Conservation (phyloP, 2,329 filamentous ascomycete genomes). For the Penicillium sp. region DNA sequence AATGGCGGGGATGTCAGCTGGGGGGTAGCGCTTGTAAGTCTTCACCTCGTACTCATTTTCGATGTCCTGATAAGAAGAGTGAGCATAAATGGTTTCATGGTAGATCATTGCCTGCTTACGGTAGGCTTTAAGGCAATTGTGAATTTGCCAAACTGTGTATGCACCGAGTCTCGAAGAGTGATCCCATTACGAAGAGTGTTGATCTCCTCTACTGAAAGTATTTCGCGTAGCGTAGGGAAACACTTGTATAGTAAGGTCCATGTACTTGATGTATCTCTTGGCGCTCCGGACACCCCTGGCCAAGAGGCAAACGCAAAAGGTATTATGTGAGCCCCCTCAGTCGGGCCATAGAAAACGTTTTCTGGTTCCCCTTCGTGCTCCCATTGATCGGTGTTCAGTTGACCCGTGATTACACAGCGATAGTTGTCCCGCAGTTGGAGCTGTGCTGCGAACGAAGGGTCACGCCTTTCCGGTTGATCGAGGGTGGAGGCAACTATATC, state of each 20-base stretch:
- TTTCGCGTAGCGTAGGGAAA: not conserved
- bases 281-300: not conserved
- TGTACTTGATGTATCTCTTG: not conserved
- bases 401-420: constrained; percentile 1
- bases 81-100: not conserved
- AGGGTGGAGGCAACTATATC: not conserved
- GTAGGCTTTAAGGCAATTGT: not conserved
- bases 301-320: not conserved
- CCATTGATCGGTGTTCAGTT: not conserved
- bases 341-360: not conserved
- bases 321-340: not conserved
- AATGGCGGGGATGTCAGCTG: not conserved
- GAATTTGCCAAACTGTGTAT: not conserved
- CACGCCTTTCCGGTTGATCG: not conserved
- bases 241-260: not conserved
- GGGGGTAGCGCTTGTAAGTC: not conserved
- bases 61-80: not conserved
- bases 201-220: not conserved
- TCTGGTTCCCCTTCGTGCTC: not conserved
- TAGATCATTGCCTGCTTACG: not conserved
- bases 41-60: not conserved
- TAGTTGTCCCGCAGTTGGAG: not conserved
- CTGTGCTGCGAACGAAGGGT: not conserved
- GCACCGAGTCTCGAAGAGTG: not conserved
- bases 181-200: not conserved